Evolutionary conservation across 2,329 filamentous ascomycete genomes (phyloP), one percentile per base, ranked within the genome.

Genomic region (Sordariomycetes sp.): DNA sequence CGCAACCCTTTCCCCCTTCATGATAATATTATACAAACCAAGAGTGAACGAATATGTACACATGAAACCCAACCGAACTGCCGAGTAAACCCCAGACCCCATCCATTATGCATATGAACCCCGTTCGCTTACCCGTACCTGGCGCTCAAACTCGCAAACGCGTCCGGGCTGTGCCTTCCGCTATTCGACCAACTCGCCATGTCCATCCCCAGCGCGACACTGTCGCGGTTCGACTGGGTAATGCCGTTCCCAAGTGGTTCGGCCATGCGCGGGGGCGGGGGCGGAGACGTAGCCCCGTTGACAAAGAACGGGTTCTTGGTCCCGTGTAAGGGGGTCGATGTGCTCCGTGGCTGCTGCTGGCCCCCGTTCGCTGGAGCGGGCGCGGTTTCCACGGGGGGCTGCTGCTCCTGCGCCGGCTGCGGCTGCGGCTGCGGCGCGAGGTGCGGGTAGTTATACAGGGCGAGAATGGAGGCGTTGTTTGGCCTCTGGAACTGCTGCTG

Each of bases 121-220:
- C 25, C n/a, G 52, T n/a, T 20, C n/a, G 16, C 7, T 58, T 56
- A 62, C 59, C 24, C 48, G 34, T 80, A 78, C 63, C 80, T 75
- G 57, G 87, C 83, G 65, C 87, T 90, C 62, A 92, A 74, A 55
- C 86, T 88, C 2, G 88, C 83, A 76, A 91, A 92, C 16, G 88
- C 88, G 70, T 92, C 88, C 3, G 88, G 88, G 64, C 87, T 90
- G 66, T 91, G 88, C 50, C 88, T 76, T 11, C 88, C 88, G 64
- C 85, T 86, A 64, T 85, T 86, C 65, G 77, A 77, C 81, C 81
- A 85, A 25, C 55, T 57, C 53, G 81, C 78, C 75, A 85, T 80
- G 59, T 82, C 82, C 69, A 83, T 76, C 48, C 87, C 80, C 63
- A 84, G 78, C 58, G 77, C 82, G 68, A 89, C 82, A 69, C 88